phyloP scores from a whole-genome alignment of 176 grass and related monocot genomes.

The Aegilops tauschii region DNA sequence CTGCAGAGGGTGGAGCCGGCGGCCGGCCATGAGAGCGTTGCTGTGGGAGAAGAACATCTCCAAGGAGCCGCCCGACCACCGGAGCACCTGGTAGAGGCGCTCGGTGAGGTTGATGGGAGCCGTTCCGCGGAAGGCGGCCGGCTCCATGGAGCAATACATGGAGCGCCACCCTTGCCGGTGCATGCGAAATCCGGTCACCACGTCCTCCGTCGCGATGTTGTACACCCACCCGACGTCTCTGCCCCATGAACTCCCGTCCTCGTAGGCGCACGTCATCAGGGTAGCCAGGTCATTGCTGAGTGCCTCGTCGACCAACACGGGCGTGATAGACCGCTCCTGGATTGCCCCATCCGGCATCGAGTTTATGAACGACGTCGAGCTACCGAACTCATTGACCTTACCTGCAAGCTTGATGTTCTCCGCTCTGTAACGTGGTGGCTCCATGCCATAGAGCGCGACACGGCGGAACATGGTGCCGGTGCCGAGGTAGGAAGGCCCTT shows the following conservation, averaged over 20 bases:
- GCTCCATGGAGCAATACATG: conserved; percentile 34
- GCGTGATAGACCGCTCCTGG: conserved; percentile 19
- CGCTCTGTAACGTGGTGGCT: conserved; percentile 13
- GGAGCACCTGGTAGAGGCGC: conserved; percentile 42
- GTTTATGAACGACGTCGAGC: neutral
- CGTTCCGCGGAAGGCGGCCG: conserved; percentile 39
- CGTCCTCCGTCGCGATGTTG: conserved; percentile 54
- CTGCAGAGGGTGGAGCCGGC: conserved; percentile 27
- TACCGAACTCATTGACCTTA: conserved; percentile 12
- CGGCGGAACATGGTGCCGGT: conserved; percentile 41
- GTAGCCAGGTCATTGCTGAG: neutral
- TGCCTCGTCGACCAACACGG: neutral
- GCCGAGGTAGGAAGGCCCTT: conserved; percentile 48
- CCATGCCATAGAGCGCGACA: conserved; percentile 31
- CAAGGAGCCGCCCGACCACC: conserved; percentile 37
- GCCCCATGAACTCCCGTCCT: conserved; percentile 34
- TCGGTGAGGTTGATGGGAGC: conserved; percentile 55
- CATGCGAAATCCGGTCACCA: conserved; percentile 49
- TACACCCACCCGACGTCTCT: conserved; percentile 46
- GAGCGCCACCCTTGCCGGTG: conserved; percentile 51
- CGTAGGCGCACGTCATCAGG: conserved; percentile 38
- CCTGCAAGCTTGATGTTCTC: neutral
- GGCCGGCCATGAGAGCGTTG: conserved; percentile 32
- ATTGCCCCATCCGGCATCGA: neutral
- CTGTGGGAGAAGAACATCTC: conserved; percentile 62